Evolutionary conservation across 2,329 filamentous ascomycete species (phyloP).

Genomic region (Geosmithia putterillii): DNA sequence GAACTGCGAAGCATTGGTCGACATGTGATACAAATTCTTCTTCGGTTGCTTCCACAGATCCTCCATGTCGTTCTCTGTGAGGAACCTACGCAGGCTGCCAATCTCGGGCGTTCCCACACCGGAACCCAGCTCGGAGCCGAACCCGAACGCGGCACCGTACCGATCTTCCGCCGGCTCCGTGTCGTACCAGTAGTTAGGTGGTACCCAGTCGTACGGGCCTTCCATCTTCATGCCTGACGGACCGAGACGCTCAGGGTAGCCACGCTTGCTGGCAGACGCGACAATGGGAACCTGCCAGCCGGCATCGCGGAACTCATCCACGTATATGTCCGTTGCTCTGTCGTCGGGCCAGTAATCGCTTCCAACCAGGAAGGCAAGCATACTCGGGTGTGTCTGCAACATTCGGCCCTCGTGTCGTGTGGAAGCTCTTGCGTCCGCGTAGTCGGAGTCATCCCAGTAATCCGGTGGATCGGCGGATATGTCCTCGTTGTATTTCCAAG

Average conservation of each 20-base stretch:
- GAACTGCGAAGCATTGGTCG: slow-evolving; percentile 40
- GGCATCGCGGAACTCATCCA: slow-evolving; percentile 32
- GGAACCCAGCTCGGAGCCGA: slow-evolving; percentile 49
- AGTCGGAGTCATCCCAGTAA: slow-evolving; percentile 40
- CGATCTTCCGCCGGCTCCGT: slow-evolving; percentile 20
- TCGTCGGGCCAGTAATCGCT: slow-evolving; percentile 54
- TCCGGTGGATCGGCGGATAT: slow-evolving; percentile 20
- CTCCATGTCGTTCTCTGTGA: slow-evolving; percentile 34
- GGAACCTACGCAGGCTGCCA: slow-evolving; percentile 38
- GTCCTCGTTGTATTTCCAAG: slow-evolving; percentile 48
- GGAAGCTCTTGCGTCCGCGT: slow-evolving; percentile 36
- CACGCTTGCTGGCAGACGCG: slow-evolving; percentile 41
- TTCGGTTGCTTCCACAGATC: slow-evolving; percentile 43
- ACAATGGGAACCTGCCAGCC: slow-evolving; percentile 47
- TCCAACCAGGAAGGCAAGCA: slow-evolving; percentile 46
- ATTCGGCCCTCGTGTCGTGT: slow-evolving; percentile 49
- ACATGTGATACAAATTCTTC: slow-evolving; percentile 47
- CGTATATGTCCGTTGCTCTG: slow-evolving; percentile 38
- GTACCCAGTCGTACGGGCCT: slow-evolving; percentile 54
- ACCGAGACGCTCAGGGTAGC: slow-evolving; percentile 36
- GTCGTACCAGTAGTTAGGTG: slow-evolving; percentile 52
- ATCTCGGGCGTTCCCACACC: slow-evolving; percentile 51
- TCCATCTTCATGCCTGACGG: slow-evolving; percentile 54
- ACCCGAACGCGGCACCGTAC: slow-evolving; percentile 47
- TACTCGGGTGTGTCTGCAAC: slow-evolving; percentile 46